phyloP scores from a whole-genome alignment of 768 basidiomycete species.

The Tricholoma sp. region DNA sequence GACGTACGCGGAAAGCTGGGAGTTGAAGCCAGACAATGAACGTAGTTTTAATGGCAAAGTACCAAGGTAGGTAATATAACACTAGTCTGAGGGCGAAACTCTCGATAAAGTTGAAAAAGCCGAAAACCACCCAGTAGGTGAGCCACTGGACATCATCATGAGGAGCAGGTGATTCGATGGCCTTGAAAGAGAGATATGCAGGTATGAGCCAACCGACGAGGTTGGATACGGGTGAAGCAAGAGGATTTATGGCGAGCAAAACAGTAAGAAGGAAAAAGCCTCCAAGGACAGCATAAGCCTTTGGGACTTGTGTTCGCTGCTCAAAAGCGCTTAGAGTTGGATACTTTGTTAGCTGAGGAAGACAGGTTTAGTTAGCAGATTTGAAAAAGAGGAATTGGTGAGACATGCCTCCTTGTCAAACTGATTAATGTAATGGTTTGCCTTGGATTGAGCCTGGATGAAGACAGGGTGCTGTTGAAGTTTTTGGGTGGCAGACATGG shows the following conservation, averaged over 20 bases:
- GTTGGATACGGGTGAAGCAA: slow-evolving; percentile 90
- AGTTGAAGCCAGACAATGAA: slow-evolving; percentile 94
- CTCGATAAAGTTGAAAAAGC: slow-evolving; percentile 91
- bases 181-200: slow-evolving; percentile 92
- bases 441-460: slow-evolving; percentile 81
- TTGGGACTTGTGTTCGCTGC: slow-evolving; percentile 88
- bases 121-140: slow-evolving; percentile 96
- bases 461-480: slow-evolving; percentile 85
- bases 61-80: slow-evolving; percentile 93
- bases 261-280: slow-evolving; percentile 58
- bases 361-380: slow-evolving; percentile 5
- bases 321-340: slow-evolving; percentile 81
- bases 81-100: slow-evolving; percentile 77
- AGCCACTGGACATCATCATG: slow-evolving; percentile 94
- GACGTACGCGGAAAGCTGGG: slow-evolving; percentile 74
- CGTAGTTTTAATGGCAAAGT: slow-evolving; percentile 87
- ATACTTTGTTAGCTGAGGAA: slow-evolving; percentile 72
- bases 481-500: slow-evolving; percentile 78
- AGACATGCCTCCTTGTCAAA: slow-evolving; percentile 92
- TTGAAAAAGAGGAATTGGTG: not conserved
- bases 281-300: slow-evolving; percentile 84
- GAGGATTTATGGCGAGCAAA: slow-evolving; percentile 84
- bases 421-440: slow-evolving; percentile 75
- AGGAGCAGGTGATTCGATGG: slow-evolving; percentile 80
- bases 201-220: slow-evolving; percentile 93